Base-by-base conservation (phyloP, 768 basidiomycete genomes). In the Pleurotus tuoliensis region DNA sequence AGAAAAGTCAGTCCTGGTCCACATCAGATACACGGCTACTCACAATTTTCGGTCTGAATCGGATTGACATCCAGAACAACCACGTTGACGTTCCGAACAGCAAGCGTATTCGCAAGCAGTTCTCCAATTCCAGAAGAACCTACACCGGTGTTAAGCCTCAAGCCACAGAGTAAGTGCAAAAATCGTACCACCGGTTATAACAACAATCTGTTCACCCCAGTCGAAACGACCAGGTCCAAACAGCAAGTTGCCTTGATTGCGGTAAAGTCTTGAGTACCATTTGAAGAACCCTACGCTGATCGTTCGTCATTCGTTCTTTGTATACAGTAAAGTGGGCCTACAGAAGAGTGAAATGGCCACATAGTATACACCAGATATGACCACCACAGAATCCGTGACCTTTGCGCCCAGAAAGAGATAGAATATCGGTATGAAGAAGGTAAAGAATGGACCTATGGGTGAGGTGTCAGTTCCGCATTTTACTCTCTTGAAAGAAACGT, bases 41-140 rank as follows among this genome's bases (percentile, higher is more conserved):
- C 56, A 93, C 92, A 80, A 59, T 92, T 90, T 67, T 92, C 87
- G 5, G 86, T 87, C 12, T 82, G 72, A 46, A 90, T 85, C 4
- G 88, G 88, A 41, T 89, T 83, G 60, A 94, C 73, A 67, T 96
- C 94, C 8, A 98, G 81, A 16, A 97, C 91, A 8, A 91, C 87
- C 1, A 96, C 92, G 5, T 77, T 84, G 15, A 92, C 89, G 61
- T 87, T 90, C 52, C 90, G 81, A 56, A 87, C 82, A 0, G 92
- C 91, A 16, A 98, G 76, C 0, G 93, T 94, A 62, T 93, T 89
- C 13, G 93, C 93, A 4, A 97, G 77, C 1, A 95, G 73, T 66
- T 90, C 89, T 25, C 96, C 96, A 22, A 98, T 79, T 4, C 96
- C 96, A 27, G 91, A 93, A 5, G 94, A 78, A 20, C 94, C 93